Base-by-base conservation (phyloP, 2,329 filamentous ascomycete genomes). In the Exophiala oligosperma region DNA sequence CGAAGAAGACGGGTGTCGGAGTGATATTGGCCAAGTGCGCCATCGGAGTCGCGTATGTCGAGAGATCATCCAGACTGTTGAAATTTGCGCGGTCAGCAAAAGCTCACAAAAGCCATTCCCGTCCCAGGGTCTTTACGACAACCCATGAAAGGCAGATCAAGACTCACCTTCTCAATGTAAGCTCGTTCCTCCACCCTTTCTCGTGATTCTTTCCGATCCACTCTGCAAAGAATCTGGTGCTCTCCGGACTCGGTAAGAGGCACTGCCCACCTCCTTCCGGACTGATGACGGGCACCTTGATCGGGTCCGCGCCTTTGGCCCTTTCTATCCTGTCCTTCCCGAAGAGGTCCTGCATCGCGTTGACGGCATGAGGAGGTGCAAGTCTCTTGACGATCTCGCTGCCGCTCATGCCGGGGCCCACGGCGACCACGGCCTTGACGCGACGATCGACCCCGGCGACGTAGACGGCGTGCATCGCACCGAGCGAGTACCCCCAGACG, bases 371-470 rank as follows among this genome's bases (percentile, higher is more conserved):
- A 3, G 69, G 62, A 17, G 70, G 64, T n/a, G 71, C 63, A 23
- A 72, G 61, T 3, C 68, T 60, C 55, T 67, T 63, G 50, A 72
- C 69, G 56, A 70, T 74, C 24, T 61, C 60, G 60, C 61, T 71
- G 5, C 71, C 74, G 56, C 67, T 60, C 12, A 72, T 67, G 9
- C 62, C 66, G 17, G 72, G 70, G 6, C 69, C 69, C 56, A 76
- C 72, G 41, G 60, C 65, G 5, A 77, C 54, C 2, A 76, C 73
- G 5, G 68, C 72, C 58, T 76, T 76, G 24, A 77, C 71, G 12
- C 74, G 62, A 26, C 66, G 67, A 57, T 78, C 75, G 2, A 69
- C 64, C n/a, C 74, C 74, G n/a, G 67, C 73, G 41, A 75, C 69
- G 52, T 64, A 66, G 2, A 77, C 55, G 2, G 71, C 71, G 66